Evolutionary conservation across 2,329 filamentous ascomycete genomes (phyloP).

Genomic region (Hirsutella thompsonii): DNA sequence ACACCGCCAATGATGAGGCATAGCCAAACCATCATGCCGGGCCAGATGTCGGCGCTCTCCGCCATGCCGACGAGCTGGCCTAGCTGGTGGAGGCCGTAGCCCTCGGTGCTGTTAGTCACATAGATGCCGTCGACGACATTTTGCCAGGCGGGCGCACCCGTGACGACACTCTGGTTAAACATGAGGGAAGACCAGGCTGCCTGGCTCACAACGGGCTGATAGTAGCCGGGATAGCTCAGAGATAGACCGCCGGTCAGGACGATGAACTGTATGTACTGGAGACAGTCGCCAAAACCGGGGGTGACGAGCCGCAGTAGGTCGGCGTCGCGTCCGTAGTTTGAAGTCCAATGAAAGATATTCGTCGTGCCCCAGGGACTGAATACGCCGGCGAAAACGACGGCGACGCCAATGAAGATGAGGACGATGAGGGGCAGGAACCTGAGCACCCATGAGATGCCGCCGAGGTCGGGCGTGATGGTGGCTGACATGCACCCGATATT

Average conservation of each 20-base stretch:
- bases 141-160: slow-evolving; percentile 48
- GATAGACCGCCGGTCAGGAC: slow-evolving; percentile 78
- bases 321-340: slow-evolving; percentile 89
- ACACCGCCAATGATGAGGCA: slow-evolving; percentile 60
- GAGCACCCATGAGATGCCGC: slow-evolving; percentile 53
- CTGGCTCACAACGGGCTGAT: slow-evolving; percentile 81
- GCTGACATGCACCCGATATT: slow-evolving; percentile 69
- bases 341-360: slow-evolving; percentile 91
- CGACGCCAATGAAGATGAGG: slow-evolving; percentile 65
- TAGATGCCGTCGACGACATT: slow-evolving; percentile 80
- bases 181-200: slow-evolving; percentile 80
- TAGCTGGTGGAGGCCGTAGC: slow-evolving; percentile 70
- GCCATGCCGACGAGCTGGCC: slow-evolving; percentile 75
- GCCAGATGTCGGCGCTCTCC: slow-evolving; percentile 71
- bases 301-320: slow-evolving; percentile 87
- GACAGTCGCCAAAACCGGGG: slow-evolving; percentile 88
- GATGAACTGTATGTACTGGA: slow-evolving; percentile 93
- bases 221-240: slow-evolving; percentile 85
- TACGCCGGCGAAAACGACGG: slow-evolving; percentile 73
- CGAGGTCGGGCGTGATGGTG: slow-evolving; percentile 75
- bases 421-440: slow-evolving; percentile 68
- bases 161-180: slow-evolving; percentile 86
- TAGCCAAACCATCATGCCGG: slow-evolving; percentile 86
- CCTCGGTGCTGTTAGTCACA: slow-evolving; percentile 61
- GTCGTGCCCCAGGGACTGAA: slow-evolving; percentile 89